Conservation (phyloP, 345 rosid species). For the Gossypioides kirkii region DNA sequence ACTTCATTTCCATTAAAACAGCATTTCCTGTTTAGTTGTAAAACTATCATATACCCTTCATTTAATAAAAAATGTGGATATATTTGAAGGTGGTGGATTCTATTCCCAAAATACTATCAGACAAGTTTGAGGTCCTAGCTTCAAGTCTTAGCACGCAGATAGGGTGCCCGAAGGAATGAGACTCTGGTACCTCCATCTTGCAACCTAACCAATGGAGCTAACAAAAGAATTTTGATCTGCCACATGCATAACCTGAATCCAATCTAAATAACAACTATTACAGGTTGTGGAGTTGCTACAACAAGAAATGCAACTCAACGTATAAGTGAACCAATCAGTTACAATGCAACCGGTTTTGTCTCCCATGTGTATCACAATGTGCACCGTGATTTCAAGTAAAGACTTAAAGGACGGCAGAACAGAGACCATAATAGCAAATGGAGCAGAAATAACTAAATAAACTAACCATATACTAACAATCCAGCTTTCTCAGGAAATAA, state of each 20-base stretch:
- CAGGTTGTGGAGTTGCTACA: not conserved
- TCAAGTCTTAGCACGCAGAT: not conserved
- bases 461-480: not conserved
- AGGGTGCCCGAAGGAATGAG: not conserved
- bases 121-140: not conserved
- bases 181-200: not conserved
- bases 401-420: not conserved
- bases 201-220: not conserved
- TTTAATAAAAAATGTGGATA: not conserved
- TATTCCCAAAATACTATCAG: not conserved
- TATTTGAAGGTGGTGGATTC: constrained; percentile 4
- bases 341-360: not conserved
- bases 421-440: not conserved
- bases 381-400: not conserved
- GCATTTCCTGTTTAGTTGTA: not conserved
- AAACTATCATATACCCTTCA: not conserved
- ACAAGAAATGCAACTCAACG: not conserved
- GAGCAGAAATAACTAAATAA: not conserved
- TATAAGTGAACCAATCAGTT: constrained; percentile 1
- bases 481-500: not conserved
- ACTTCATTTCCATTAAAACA: not conserved
- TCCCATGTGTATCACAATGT: constrained; percentile 1
- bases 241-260: not conserved
- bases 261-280: not conserved
- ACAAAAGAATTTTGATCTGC: not conserved